These are phyloP conservation scores for Alnus glutinosa DNA, from an alignment of 306 rosid genomes.

Conservation along the genomic window DNA sequence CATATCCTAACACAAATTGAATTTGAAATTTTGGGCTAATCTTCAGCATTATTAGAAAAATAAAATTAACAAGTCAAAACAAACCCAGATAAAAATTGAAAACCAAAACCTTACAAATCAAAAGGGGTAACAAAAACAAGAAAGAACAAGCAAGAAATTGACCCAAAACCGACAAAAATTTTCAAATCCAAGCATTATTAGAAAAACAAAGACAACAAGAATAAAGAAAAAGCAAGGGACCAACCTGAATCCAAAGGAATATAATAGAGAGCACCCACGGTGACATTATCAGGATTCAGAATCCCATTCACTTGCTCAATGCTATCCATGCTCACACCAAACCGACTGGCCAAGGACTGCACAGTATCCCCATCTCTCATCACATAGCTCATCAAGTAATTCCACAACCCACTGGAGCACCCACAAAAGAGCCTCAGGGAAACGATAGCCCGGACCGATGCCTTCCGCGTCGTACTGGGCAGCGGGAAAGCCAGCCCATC, in stretches of 20 bases:
- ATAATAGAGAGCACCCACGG: slow-evolving; percentile 81
- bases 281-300: slow-evolving; percentile 73
- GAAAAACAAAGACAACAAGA: not conserved
- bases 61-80: not conserved
- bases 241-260: slow-evolving; percentile 90
- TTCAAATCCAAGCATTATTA: slow-evolving; percentile 11
- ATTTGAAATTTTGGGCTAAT: too few relatives aligned
- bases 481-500: slow-evolving; percentile 60
- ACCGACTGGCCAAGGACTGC: slow-evolving; percentile 80
- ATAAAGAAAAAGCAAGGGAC: slow-evolving; percentile 29
- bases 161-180: slow-evolving; percentile 14
- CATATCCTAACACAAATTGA: too few relatives aligned
- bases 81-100: not conserved
- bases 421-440: slow-evolving; percentile 86
- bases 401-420: slow-evolving; percentile 89
- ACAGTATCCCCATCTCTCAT: slow-evolving; percentile 84
- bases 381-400: slow-evolving; percentile 87
- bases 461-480: slow-evolving; percentile 65
- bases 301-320: slow-evolving; percentile 83
- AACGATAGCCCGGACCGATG: slow-evolving; percentile 68
- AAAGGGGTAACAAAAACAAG: not conserved
- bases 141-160: not conserved
- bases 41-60: too few relatives aligned
- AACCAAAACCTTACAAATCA: not conserved
- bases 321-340: slow-evolving; percentile 95